Conservation (phyloP, 2,329 filamentous ascomycete genomes). For the Calonectria crousiana region DNA sequence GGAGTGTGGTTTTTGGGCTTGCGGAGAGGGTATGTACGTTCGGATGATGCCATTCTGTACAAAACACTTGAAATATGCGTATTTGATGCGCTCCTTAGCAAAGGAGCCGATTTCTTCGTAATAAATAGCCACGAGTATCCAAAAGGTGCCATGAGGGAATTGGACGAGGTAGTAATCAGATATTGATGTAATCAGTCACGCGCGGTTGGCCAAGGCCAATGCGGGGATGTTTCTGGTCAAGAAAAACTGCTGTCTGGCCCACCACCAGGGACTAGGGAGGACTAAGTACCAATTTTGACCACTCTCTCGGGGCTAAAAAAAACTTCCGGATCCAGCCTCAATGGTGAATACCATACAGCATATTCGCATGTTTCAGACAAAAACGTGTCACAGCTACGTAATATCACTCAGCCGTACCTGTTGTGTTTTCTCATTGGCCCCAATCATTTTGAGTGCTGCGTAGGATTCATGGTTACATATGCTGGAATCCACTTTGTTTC, state of each 20-base stretch:
- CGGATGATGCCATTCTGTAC: constrained; percentile 11
- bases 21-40: constrained; percentile 44
- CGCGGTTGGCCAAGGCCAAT: neutral
- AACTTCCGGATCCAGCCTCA: neutral
- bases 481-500: neutral
- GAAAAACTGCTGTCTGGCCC: neutral
- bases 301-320: neutral
- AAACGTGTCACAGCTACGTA: neutral
- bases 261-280: neutral
- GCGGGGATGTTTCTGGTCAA: neutral
- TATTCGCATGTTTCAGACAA: neutral
- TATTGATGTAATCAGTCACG: constrained; percentile 10
- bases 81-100: neutral
- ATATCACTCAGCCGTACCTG: neutral
- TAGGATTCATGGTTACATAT: neutral
- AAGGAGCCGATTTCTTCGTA: neutral
- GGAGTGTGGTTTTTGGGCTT: constrained; percentile 45
- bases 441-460: neutral
- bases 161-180: neutral
- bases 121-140: neutral
- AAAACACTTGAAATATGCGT: neutral
- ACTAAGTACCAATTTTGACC: neutral
- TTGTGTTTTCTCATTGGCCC: neutral
- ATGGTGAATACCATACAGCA: neutral
- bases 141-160: neutral